Evolutionary conservation across 768 basidiomycete genomes (phyloP).

Genomic region (Aureoboletus auriporus): DNA sequence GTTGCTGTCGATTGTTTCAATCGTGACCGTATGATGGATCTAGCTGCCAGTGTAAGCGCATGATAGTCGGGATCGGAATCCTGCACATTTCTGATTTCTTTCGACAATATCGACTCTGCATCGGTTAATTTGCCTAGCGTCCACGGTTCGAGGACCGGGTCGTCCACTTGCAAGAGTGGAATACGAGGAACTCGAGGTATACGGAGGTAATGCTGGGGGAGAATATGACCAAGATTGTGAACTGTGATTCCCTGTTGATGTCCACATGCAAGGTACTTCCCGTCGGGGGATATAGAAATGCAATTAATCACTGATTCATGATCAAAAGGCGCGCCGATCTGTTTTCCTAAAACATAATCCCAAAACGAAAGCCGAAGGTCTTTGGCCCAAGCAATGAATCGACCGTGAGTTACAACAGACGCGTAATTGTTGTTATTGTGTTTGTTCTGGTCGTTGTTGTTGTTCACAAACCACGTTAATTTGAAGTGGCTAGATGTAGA

Average conservation of each 20-base stretch:
- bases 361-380: constrained; percentile 5
- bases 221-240: neutral
- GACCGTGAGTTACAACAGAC: neutral
- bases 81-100: neutral
- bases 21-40: neutral
- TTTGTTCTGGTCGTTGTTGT: neutral
- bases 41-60: neutral
- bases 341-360: neutral
- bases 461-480: neutral
- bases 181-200: neutral
- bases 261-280: constrained; percentile 7
- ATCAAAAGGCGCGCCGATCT: neutral
- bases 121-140: neutral
- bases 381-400: neutral
- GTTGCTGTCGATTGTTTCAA: neutral
- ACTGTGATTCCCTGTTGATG: neutral
- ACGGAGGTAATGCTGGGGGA: neutral
- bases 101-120: neutral
- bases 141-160: neutral
- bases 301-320: neutral
- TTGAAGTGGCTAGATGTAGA: neutral
- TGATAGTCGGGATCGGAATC: neutral
- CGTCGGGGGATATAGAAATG: constrained; percentile 4
- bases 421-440: neutral
- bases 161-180: neutral